phyloP scores from a whole-genome alignment of 805 yeast species.

The Teunomyces gatunensis region DNA sequence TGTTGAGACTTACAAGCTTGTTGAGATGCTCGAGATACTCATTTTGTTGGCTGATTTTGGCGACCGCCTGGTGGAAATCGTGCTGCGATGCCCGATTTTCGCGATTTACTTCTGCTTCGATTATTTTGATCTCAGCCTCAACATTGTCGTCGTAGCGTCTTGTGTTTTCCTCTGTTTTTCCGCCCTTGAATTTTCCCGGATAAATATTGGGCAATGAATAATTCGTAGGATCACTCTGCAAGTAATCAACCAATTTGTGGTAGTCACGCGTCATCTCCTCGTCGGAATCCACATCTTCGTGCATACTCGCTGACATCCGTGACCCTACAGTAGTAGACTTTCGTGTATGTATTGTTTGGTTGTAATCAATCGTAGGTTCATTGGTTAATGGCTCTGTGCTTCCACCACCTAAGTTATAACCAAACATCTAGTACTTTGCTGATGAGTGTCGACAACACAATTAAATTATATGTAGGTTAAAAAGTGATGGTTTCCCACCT shows the following conservation, averaged over 20 bases:
- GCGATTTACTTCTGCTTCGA: slow-evolving; percentile 9
- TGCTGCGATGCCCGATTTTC: slow-evolving; percentile 30
- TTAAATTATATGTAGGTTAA: background rate
- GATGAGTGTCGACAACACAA: background rate
- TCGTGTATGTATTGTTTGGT: slow-evolving; percentile 18
- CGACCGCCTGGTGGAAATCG: slow-evolving; percentile 8
- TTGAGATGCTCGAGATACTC: slow-evolving; percentile 21
- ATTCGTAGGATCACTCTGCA: background rate
- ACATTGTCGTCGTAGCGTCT: background rate
- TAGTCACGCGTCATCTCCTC: slow-evolving; percentile 12
- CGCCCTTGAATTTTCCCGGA: slow-evolving; percentile 17
- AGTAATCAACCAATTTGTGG: slow-evolving; percentile 7
- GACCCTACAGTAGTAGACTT: no score
- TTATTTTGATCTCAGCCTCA: background rate
- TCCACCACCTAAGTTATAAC: slow-evolving; percentile 11
- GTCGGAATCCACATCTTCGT: slow-evolving; percentile 9
- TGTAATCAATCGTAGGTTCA: slow-evolving; percentile 37
- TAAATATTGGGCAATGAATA: slow-evolving; percentile 16
- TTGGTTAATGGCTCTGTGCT: slow-evolving; percentile 21
- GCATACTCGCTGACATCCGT: background rate
- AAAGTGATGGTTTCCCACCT: background rate
- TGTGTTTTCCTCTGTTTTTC: background rate
- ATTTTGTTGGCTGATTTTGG: slow-evolving; percentile 14
- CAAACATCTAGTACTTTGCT: slow-evolving; percentile 6
- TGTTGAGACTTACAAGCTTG: slow-evolving; percentile 16